Percentiles rank a stretch among this genome's conserved stretches.
phyloP scores from a whole-genome alignment of 2,329 filamentous ascomycete genomes.

The Dactylella cylindrospora region DNA sequence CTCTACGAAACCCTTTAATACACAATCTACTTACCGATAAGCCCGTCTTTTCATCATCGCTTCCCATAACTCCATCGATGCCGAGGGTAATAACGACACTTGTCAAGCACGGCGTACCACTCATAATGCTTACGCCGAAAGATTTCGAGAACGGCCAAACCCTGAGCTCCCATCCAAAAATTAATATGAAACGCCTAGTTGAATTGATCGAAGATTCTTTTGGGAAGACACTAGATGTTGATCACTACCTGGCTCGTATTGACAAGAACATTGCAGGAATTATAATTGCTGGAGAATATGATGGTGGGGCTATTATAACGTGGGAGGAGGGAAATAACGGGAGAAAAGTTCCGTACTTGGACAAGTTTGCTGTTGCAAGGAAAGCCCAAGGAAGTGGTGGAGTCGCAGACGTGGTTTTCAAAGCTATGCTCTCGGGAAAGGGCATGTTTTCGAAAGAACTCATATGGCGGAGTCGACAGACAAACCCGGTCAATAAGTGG shows the following conservation, averaged over 20 bases:
- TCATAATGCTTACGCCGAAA: slow-evolving; percentile 71
- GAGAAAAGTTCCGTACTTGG: slow-evolving; percentile 84
- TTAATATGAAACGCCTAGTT: slow-evolving; percentile 79
- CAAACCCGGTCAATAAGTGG: slow-evolving; percentile 98
- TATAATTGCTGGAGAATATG: slow-evolving; percentile 94
- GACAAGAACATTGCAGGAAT: slow-evolving; percentile 79
- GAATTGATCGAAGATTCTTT: slow-evolving; percentile 94
- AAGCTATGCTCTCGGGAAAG: slow-evolving; percentile 74
- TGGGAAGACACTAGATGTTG: slow-evolving; percentile 75
- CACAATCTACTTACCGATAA: slow-evolving; percentile 96
- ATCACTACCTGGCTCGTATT: slow-evolving; percentile 80
- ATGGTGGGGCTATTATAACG: slow-evolving; percentile 89
- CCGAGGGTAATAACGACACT: slow-evolving; percentile 69
- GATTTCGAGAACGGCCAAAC: slow-evolving; percentile 55
- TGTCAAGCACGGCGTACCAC: slow-evolving; percentile 84
- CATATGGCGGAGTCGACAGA: slow-evolving; percentile 84
- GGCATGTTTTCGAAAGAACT: slow-evolving; percentile 79
- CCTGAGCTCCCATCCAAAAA: slow-evolving; percentile 67
- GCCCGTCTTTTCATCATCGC: slow-evolving; percentile 84
- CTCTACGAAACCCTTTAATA: slow-evolving; percentile 75
- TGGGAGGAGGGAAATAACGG: slow-evolving; percentile 72
- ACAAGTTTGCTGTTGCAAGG: slow-evolving; percentile 94
- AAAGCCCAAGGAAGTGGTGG: slow-evolving; percentile 85
- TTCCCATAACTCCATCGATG: slow-evolving; percentile 62
- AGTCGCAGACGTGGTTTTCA: slow-evolving; percentile 94